Percentiles rank a stretch among this genome's conserved stretches.
Conservation (phyloP, 257 asterid genomes). For the Solanum dulcamara region DNA sequence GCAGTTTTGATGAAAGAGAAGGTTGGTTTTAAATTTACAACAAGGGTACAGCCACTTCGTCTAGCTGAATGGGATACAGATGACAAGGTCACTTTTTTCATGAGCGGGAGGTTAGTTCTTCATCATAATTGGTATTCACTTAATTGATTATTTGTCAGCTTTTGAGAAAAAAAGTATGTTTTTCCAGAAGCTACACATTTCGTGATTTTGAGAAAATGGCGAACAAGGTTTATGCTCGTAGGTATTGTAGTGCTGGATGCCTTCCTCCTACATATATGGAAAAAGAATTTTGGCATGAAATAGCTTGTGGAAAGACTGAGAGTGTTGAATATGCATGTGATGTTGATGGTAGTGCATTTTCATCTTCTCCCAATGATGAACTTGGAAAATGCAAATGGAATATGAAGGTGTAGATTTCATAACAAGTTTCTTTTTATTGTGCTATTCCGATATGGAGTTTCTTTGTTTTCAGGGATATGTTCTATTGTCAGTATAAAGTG, state of each 20-base stretch:
- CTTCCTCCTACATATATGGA: conserved; percentile 85
- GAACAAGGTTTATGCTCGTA: conserved; percentile 84
- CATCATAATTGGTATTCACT: neutral
- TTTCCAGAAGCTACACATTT: conserved; percentile 83
- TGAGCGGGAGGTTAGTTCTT: conserved; percentile 81
- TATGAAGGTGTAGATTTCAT: conserved; percentile 62
- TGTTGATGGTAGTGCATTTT: conserved; percentile 99
- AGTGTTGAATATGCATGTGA: conserved; percentile 99
- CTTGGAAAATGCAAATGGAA: conserved; percentile 97
- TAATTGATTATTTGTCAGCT: neutral
- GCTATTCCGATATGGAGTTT: neutral
- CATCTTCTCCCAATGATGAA: conserved; percentile 78
- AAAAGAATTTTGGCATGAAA: conserved; percentile 98
- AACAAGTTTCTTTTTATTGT: neutral
- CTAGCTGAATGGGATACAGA: conserved; percentile 88
- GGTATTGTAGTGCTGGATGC: conserved; percentile 86
- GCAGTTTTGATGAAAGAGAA: conserved; percentile 88
- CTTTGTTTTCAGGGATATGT: neutral
- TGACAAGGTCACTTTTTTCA: conserved; percentile 85
- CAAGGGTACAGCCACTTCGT: conserved; percentile 97
- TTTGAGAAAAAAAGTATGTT: neutral
- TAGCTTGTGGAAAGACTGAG: conserved; percentile 90
- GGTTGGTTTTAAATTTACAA: conserved; percentile 81
- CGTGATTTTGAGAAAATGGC: conserved; percentile 99
- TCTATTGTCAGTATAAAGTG: neutral